Evolutionary conservation across 805 yeast species (phyloP), one percentile per base, ranked within the genome.

Genomic region (Lipomyces starkeyi): DNA sequence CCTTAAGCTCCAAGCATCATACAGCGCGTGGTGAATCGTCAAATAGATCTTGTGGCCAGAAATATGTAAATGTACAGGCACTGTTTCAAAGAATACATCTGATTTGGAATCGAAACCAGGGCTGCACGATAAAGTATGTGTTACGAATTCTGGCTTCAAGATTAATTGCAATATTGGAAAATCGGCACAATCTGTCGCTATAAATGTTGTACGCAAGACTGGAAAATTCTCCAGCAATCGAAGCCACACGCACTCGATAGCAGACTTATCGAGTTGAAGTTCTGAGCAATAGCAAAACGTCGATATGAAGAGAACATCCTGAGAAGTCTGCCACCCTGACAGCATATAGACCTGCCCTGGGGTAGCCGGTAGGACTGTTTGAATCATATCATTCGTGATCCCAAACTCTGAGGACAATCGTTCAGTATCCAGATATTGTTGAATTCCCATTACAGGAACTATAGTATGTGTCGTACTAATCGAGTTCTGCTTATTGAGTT

Each of bases 1-100:
- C 17, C 59, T 57, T 53, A 74, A 58, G 54, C 74, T 68, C 76
- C 76, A 73, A 13, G 74, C 76, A 57, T 74, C 76, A 35, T 74
- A 74, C 35, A 74, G 54, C 14, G 75, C 70, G 61, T 74, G 76
- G 49, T 74, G 76, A 8, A 74, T 70, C 11, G 65, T 59, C 32
- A 74, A 52, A 63, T 63, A 43, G n/a, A 66, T 17, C 52, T 11
- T 25, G 25, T 25, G 34, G 9, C 58, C 40, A 14, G 22, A 20
- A n/a, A 55, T 53, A 57, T 58, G 65, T 35, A 64, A 49, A 34
- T 56, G 73, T 13, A 61, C 65, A 11, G 69, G 70, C 4, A 62
- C 61, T 11, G 47, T 32, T 32, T 47, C 66, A 56, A 49, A 40
- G 8, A 7, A 37, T 7, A 32, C 20, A 35, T 53, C 35, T 13